Conservation (phyloP, 345 rosid species). For the Clausena lansium region DNA sequence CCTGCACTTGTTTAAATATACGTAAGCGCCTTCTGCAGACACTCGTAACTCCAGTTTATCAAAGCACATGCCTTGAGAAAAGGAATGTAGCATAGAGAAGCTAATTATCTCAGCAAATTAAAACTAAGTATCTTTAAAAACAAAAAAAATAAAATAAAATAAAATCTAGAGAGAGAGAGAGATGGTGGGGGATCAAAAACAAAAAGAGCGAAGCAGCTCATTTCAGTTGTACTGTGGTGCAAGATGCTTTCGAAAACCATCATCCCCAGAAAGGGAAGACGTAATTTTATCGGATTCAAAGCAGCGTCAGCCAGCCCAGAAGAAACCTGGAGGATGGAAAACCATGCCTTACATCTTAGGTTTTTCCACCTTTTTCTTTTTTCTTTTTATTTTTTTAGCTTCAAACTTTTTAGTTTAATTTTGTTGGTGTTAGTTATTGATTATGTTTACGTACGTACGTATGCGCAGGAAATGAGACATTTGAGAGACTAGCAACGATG, state of each 20-base stretch:
- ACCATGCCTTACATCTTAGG: slow-evolving; percentile 45
- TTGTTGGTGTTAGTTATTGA: neutral
- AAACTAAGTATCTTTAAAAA: too few relatives aligned
- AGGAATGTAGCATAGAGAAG: neutral
- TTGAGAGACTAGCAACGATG: slow-evolving; percentile 71
- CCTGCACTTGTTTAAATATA: neutral
- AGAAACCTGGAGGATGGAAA: slow-evolving; percentile 42
- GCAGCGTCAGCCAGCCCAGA: neutral
- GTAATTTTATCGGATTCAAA: neutral
- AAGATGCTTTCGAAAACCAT: slow-evolving; percentile 7
- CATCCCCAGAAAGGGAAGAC: neutral
- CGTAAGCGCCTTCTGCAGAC: neutral
- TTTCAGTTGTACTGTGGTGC: neutral
- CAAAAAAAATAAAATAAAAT: too few relatives aligned
- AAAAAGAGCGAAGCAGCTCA: neutral
- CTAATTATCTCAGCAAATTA: neutral
- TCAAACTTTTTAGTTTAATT: too few relatives aligned
- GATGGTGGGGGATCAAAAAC: neutral
- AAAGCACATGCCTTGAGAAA: neutral
- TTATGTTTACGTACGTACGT: neutral
- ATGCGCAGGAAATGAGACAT: slow-evolving; percentile 64
- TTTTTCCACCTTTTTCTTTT: neutral
- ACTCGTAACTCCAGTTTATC: neutral
- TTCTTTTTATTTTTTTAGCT: neutral
- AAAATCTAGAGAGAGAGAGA: neutral